Base-by-base conservation (phyloP, 495 filamentous ascomycete genomes). In the Astrocystis sublimbata region DNA sequence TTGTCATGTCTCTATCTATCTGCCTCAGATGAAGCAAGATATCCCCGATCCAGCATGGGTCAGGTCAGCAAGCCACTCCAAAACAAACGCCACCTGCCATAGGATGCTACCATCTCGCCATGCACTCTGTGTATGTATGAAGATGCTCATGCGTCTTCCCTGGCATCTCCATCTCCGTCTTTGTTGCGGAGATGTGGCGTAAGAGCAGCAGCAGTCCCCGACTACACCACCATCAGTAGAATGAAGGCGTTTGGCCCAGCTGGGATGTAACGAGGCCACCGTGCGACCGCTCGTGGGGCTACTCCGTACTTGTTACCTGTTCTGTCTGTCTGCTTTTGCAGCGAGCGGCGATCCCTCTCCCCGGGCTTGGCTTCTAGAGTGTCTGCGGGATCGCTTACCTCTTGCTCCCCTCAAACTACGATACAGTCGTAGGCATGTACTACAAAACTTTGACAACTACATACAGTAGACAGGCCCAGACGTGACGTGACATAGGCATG, bases 181-280 rank as follows among this genome's bases (percentile, higher is more conserved):
- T 42, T 42, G 38, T 4, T 43, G 21, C 9, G 3, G 15, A 45
- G 54, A 24, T 31, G 54, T 57, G 38, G 38, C 54, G 52, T 17
- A 57, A 45, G 21, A 45, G 52, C 40, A 57, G 52, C 40, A 57
- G 40, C 31, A 45, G 35, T 24, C 35, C 38, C 38, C 9, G 21
- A 42, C 28, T 17, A 45, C 54, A n/a, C 3, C 36, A 2, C 43
- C 40, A 21, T 43, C 54, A 57, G 33, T 35, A 19, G 31, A 40
- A 45, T 4, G 4, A 57, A 23, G 54, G 15, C 58, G 41, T 30
- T 49, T 38, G 47, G 7, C 10, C 46, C 47, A 53, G 52, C 49
- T 40, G n/a, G 23, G 31, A 62, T 55, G 60, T 41, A 49, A 62
- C 51, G 8, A 55, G 51, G 33, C 60, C 60, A 62, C 60, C 60